Percentiles rank a stretch among this genome's conserved stretches.
These are phyloP conservation scores for Fraxinus nigra DNA, from an alignment of 305 asterid genomes.

Conservation along the genomic window DNA sequence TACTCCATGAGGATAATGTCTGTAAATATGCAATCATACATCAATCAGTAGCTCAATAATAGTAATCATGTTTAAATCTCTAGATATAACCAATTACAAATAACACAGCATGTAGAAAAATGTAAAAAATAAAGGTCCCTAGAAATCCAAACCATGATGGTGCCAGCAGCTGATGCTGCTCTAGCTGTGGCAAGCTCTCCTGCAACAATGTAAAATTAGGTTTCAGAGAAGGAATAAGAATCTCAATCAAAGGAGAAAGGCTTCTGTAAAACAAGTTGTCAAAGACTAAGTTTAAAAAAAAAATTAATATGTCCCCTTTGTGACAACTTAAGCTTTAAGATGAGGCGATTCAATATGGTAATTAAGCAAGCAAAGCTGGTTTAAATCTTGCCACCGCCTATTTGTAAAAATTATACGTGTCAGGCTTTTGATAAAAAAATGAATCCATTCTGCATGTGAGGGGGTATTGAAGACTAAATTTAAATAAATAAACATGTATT, in stretches of 20 bases:
- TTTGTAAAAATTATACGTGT: neutral
- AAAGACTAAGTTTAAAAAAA: neutral
- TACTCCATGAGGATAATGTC: constrained; percentile 80
- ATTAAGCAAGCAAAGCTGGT: neutral
- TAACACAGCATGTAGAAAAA: neutral
- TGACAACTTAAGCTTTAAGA: neutral
- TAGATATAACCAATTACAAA: neutral
- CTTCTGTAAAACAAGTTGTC: constrained; percentile 1
- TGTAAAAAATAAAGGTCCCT: neutral
- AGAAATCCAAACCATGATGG: constrained; percentile 63
- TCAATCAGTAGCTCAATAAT: constrained; percentile 12
- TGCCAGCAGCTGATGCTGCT: constrained; percentile 74
- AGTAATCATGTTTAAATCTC: neutral
- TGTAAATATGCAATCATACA: constrained; percentile 27
- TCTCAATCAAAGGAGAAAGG: neutral
- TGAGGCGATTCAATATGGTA: too few relatives aligned
- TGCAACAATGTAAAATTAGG: constrained; percentile 29
- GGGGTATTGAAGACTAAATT: neutral
- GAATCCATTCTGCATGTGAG: neutral
- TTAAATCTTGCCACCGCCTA: neutral
- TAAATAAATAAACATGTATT: too few relatives aligned
- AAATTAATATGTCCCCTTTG: too few relatives aligned
- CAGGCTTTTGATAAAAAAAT: neutral
- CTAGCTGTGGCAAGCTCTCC: constrained; percentile 88
- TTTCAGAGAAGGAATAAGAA: constrained; percentile 8